Evolutionary conservation across 306 rosid species (phyloP).

Genomic region (Rosa persica): DNA sequence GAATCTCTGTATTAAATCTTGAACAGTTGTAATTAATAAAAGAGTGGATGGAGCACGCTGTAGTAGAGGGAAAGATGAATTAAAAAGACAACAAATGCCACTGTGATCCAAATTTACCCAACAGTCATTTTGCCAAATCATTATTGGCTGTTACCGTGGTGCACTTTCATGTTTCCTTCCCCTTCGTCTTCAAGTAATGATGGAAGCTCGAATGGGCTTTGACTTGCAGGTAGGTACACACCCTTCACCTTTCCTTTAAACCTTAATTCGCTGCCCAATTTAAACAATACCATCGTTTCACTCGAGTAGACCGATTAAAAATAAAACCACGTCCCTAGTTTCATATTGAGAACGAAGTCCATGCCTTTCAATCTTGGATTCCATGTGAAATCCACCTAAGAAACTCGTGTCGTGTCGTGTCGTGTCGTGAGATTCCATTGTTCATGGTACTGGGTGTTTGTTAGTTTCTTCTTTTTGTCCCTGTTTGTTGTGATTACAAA

Average conservation of each 20-base stretch:
- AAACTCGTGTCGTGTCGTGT: constrained; percentile 1
- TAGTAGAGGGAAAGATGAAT: background rate
- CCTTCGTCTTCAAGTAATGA: background rate
- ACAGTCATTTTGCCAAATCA: background rate
- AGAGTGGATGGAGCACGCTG: too few species aligned
- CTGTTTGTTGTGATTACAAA: constrained; percentile 22
- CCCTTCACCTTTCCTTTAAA: background rate
- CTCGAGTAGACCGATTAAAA: background rate
- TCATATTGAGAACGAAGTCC: background rate
- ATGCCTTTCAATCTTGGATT: background rate
- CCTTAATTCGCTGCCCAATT: background rate
- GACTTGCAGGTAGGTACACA: constrained; percentile 29
- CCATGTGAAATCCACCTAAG: background rate
- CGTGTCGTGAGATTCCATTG: constrained; percentile 16
- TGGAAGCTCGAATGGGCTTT: constrained; percentile 9
- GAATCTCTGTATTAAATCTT: too few species aligned
- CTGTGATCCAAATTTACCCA: background rate
- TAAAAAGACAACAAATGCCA: background rate
- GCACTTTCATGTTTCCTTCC: background rate
- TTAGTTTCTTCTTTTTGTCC: background rate
- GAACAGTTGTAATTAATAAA: too few species aligned
- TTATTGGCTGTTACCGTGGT: constrained; percentile 7
- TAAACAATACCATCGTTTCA: background rate
- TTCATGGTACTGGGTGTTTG: constrained; percentile 14
- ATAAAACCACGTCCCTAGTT: background rate